These are phyloP conservation scores for Ambrosia hybrid DNA, from an alignment of 140 eudicot species.

Conservation along the genomic window DNA sequence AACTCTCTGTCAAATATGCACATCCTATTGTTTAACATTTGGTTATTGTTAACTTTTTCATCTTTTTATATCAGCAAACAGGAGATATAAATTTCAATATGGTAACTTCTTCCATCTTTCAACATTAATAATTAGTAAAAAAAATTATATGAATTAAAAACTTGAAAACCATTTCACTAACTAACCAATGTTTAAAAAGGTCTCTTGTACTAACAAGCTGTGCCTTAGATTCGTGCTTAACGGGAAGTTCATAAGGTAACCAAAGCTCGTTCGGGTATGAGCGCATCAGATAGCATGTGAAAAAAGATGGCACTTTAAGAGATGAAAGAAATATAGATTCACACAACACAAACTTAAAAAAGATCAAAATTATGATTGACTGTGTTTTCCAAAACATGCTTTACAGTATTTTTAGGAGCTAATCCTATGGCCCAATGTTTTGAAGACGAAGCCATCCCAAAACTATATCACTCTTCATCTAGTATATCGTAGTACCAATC, in stretches of 20 bases:
- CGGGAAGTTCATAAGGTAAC: neutral
- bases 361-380: conserved; percentile 20
- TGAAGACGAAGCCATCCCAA: conserved; percentile 11
- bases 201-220: neutral
- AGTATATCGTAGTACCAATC: conserved; percentile 8
- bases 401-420: conserved; percentile 35
- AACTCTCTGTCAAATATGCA: too few relatives aligned
- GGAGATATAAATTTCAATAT: too few relatives aligned
- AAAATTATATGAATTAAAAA: too few relatives aligned
- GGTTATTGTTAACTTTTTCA: too few relatives aligned
- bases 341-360: conserved; percentile 26
- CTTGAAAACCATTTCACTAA: too few relatives aligned
- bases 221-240: neutral
- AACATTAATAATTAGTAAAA: too few relatives aligned
- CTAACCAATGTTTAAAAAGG: too few relatives aligned
- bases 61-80: too few relatives aligned
- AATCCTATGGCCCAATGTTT: conserved; percentile 22
- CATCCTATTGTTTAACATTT: too few relatives aligned
- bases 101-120: too few relatives aligned
- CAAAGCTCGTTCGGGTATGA: neutral
- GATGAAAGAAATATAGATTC: neutral
- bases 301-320: neutral
- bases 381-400: conserved; percentile 32
- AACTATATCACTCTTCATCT: conserved; percentile 17
- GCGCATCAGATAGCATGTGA: conserved; percentile 2